phyloP scores from a whole-genome alignment of 2,329 filamentous ascomycete genomes.

The Clathrospora elynae region DNA sequence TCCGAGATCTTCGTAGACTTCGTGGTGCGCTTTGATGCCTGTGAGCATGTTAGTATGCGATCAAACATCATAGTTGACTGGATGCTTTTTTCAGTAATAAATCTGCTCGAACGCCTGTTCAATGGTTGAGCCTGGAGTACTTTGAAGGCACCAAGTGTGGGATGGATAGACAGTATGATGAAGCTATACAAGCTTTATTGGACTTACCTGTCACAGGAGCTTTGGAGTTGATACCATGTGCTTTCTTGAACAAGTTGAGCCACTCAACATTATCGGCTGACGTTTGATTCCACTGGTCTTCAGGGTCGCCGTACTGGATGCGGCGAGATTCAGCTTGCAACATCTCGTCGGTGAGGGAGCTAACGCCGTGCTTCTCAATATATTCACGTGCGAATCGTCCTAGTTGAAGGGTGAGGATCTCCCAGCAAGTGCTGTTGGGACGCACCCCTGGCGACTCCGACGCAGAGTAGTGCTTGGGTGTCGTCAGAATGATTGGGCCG shows the following conservation, averaged over 20 bases:
- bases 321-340: constrained; percentile 55
- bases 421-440: constrained; percentile 54
- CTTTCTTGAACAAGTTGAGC: constrained; percentile 57
- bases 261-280: constrained; percentile 52
- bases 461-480: constrained; percentile 20
- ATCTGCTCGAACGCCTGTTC: too few relatives aligned
- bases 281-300: constrained; percentile 56
- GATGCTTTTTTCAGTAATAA: too few relatives aligned
- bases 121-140: too few relatives aligned
- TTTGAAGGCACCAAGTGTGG: too few relatives aligned
- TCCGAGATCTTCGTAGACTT: constrained; percentile 45
- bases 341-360: constrained; percentile 54
- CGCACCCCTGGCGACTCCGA: constrained; percentile 16
- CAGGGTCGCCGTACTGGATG: constrained; percentile 53
- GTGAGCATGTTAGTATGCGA: not conserved
- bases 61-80: too few relatives aligned
- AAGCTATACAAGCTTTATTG: not conserved
- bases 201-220: constrained; percentile 13
- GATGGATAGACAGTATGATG: too few relatives aligned
- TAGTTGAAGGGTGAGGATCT: constrained; percentile 55
- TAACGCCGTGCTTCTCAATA: constrained; percentile 43
- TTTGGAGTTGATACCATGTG: constrained; percentile 48
- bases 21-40: constrained; percentile 26
- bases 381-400: constrained; percentile 53
- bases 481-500: constrained; percentile 27